A percentile compares a stretch with the other conserved stretches of the same genome.
phyloP scores from a whole-genome alignment of 148 eudicot genomes.

The Chenopodium quinoa region DNA sequence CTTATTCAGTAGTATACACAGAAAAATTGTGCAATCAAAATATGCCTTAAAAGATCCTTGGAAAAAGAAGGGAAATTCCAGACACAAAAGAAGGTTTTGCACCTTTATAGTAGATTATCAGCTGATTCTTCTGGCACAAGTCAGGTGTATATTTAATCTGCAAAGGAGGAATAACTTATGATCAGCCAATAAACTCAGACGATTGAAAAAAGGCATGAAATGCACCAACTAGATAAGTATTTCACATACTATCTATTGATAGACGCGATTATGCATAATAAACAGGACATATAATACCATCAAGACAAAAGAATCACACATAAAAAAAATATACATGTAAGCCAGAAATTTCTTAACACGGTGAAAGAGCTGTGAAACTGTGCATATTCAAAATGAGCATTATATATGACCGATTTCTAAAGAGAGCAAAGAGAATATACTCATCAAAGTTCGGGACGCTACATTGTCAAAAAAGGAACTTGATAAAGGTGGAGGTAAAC shows the following conservation, averaged over 20 bases:
- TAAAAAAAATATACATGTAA: no score
- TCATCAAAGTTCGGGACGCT: not conserved
- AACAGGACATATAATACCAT: not conserved
- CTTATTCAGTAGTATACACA: not conserved
- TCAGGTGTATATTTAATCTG: constrained; percentile 19
- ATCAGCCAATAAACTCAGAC: constrained; percentile 9
- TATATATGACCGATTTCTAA: not conserved
- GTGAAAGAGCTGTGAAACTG: not conserved
- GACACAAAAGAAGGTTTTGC: constrained; percentile 10
- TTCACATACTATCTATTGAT: not conserved
- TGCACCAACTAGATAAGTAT: not conserved
- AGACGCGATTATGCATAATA: not conserved
- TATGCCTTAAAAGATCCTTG: not conserved
- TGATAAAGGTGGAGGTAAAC: not conserved
- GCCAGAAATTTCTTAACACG: not conserved
- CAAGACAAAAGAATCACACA: not conserved
- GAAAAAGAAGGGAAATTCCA: not conserved
- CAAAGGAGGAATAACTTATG: constrained; percentile 4
- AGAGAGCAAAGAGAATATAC: not conserved
- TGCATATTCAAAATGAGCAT: no score
- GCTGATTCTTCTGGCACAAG: constrained; percentile 2
- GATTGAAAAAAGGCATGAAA: not conserved
- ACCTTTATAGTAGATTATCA: constrained; percentile 21
- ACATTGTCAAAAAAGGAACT: not conserved
- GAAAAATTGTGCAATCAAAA: not conserved